A percentile compares a stretch with the other conserved stretches of the same genome.
Conservation (phyloP, 2,329 filamentous ascomycete genomes). For the Trichoderma sp. region DNA sequence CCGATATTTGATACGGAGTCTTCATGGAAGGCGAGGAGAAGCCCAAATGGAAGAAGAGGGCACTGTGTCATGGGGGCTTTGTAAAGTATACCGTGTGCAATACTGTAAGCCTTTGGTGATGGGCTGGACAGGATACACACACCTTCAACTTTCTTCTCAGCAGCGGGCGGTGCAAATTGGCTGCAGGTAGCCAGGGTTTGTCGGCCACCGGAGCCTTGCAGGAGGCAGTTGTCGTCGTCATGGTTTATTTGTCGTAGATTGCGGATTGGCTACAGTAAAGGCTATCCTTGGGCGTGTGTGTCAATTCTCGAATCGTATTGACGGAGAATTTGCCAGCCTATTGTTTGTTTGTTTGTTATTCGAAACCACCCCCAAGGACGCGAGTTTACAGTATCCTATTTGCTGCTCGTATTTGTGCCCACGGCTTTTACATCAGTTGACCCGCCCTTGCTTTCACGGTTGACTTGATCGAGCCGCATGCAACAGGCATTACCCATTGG, state of each 20-base stretch:
- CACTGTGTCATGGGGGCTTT: background rate
- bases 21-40: constrained; percentile 5
- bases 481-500: background rate
- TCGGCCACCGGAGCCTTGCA: background rate
- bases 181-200: constrained; percentile 2
- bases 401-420: background rate
- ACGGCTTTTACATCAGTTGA: background rate
- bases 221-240: background rate
- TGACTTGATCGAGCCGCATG: background rate
- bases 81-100: background rate
- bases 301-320: background rate
- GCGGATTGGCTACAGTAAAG: background rate
- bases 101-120: background rate
- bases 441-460: background rate
- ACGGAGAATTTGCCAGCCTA: background rate
- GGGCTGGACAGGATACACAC: background rate
- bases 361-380: background rate
- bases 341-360: background rate
- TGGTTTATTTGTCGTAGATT: background rate
- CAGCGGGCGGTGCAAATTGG: constrained; percentile 5
- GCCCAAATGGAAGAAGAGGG: background rate
- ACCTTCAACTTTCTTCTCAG: background rate
- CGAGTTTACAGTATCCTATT: background rate
- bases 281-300: background rate
- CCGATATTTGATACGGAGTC: constrained; percentile 9